Conservation (phyloP, 306 rosid species). For the Casuarina cunninghamiana region DNA sequence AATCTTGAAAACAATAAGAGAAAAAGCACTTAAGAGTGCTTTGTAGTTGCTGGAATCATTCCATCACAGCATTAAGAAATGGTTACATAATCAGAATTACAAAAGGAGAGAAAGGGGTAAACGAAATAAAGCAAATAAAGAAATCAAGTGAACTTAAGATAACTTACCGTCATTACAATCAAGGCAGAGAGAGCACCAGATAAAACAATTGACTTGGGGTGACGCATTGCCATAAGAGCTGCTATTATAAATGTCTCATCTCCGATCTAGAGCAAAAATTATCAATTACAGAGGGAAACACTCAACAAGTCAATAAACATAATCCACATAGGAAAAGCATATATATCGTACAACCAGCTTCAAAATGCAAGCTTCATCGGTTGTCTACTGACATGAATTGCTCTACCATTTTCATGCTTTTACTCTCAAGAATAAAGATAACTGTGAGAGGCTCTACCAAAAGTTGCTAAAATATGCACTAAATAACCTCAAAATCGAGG, state of each 20-base stretch:
- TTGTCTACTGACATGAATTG: constrained; percentile 1
- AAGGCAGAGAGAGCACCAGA: constrained; percentile 91
- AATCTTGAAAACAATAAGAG: constrained; percentile 32
- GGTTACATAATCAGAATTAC: constrained; percentile 21
- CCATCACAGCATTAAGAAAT: constrained; percentile 23
- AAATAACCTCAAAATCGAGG: not conserved
- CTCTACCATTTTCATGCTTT: constrained; percentile 16
- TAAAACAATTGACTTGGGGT: constrained; percentile 90
- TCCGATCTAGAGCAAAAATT: constrained; percentile 70
- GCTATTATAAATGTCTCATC: constrained; percentile 99
- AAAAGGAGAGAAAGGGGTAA: constrained; percentile 9
- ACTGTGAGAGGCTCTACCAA: not conserved
- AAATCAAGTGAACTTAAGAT: not conserved
- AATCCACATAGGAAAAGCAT: constrained; percentile 10
- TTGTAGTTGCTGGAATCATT: constrained; percentile 30
- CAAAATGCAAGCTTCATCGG: constrained; percentile 23
- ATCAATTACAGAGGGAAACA: constrained; percentile 24
- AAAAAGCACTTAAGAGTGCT: constrained; percentile 28
- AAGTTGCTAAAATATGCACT: not conserved
- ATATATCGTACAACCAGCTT: constrained; percentile 1
- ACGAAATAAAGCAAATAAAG: not conserved
- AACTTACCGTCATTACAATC: constrained; percentile 88
- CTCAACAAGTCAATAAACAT: not conserved
- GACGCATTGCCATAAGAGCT: constrained; percentile 99
- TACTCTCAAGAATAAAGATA: not conserved